Percentiles rank a stretch among this genome's conserved stretches.
Conservation (phyloP, 176 grass and related monocot species). For the Olyra latifolia region DNA sequence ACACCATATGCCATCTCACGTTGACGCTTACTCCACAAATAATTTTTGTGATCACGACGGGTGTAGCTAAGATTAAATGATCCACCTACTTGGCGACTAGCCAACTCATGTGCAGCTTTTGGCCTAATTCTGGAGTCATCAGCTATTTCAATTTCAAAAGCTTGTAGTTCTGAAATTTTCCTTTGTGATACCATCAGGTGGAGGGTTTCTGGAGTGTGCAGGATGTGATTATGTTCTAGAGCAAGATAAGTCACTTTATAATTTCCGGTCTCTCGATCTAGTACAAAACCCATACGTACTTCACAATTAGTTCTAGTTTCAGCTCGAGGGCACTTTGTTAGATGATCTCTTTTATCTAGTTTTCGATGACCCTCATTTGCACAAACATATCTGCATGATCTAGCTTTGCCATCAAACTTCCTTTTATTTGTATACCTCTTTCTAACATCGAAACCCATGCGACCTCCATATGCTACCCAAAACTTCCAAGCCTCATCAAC, state of each 20-base stretch:
- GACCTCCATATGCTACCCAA: constrained; percentile 31
- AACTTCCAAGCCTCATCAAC: constrained; percentile 27
- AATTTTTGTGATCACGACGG: neutral
- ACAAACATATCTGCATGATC: constrained; percentile 8
- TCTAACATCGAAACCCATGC: neutral
- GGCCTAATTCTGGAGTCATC: neutral
- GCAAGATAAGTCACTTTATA: neutral
- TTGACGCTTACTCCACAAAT: neutral
- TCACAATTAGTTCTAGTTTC: constrained; percentile 13
- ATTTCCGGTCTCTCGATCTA: constrained; percentile 10
- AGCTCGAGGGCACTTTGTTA: neutral
- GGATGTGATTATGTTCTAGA: constrained; percentile 36
- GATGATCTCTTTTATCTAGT: neutral
- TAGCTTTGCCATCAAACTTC: constrained; percentile 28
- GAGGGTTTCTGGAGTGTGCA: neutral
- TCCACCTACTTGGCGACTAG: constrained; percentile 7
- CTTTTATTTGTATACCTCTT: neutral
- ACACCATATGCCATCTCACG: constrained; percentile 22
- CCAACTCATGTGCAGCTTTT: constrained; percentile 10
- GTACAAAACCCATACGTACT: constrained; percentile 33
- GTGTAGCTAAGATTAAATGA: neutral
- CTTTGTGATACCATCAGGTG: constrained; percentile 11
- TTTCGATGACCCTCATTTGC: neutral
- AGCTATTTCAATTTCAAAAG: neutral
- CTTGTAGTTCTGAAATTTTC: constrained; percentile 16